These are phyloP conservation scores for Sphaerulina vaccinii DNA, from an alignment of 2,329 filamentous ascomycete genomes.

Conservation along the genomic window DNA sequence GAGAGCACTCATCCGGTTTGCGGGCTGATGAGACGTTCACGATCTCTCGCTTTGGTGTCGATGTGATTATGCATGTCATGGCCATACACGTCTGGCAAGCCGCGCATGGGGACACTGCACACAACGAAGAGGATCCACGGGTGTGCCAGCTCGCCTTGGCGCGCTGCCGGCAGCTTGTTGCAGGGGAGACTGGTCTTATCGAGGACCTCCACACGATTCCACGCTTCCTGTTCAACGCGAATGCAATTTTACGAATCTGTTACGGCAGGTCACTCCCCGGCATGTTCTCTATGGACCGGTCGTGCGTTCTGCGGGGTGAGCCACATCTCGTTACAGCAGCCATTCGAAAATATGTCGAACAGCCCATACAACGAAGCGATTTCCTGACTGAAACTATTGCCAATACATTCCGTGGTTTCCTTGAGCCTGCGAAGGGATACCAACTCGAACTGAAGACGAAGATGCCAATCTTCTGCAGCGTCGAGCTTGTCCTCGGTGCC, in stretches of 20 bases:
- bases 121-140: neutral
- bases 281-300: neutral
- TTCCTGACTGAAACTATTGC: neutral
- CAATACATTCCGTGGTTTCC: neutral
- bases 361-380: neutral
- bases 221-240: conserved; percentile 4
- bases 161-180: neutral
- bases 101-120: neutral
- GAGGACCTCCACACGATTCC: neutral
- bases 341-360: neutral
- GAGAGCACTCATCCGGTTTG: no score
- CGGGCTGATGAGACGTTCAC: no score
- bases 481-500: neutral
- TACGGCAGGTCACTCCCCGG: neutral
- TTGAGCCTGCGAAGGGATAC: neutral
- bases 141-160: neutral
- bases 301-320: neutral
- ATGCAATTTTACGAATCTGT: neutral
- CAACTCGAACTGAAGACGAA: neutral
- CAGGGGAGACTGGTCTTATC: neutral
- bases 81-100: conserved; percentile 4
- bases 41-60: conserved; percentile 2
- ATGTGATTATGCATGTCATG: conserved; percentile 1
- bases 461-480: neutral
- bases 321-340: neutral